Evolutionary conservation across 2,329 filamentous ascomycete genomes (phyloP).

Genomic region (Fusarium mangiferae): DNA sequence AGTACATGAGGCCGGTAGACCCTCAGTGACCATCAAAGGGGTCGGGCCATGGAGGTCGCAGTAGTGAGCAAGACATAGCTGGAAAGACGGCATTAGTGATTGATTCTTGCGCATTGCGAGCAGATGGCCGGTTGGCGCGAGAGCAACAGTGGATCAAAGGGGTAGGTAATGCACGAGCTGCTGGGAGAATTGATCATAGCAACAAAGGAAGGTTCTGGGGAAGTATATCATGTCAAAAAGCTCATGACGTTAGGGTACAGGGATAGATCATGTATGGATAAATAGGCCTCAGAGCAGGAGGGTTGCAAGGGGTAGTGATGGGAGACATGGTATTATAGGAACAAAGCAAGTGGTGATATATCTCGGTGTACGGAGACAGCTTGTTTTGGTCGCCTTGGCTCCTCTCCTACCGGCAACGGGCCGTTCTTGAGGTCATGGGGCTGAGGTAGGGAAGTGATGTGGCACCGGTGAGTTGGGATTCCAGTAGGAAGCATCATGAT

Average conservation of each 20-base stretch:
- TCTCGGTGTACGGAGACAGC: conserved; percentile 24
- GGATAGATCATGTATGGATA: conserved; percentile 31
- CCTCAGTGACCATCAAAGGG: conserved; percentile 76
- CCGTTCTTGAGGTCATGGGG: conserved; percentile 41
- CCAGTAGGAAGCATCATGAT: conserved; percentile 36
- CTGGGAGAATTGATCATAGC: conserved; percentile 19
- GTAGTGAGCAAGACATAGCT: conserved; percentile 77
- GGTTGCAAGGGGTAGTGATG: conserved; percentile 25
- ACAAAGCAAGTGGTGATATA: conserved; percentile 32
- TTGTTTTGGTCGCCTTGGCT: conserved; percentile 29
- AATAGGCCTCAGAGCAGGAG: conserved; percentile 17
- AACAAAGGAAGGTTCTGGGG: conserved; percentile 25
- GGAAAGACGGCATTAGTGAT: conserved; percentile 53
- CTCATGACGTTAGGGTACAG: conserved; percentile 41
- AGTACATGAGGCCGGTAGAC: conserved; percentile 68
- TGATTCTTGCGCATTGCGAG: conserved; percentile 44
- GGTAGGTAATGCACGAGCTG: conserved; percentile 3
- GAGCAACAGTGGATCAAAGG: not conserved
- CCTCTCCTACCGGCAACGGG: conserved; percentile 32
- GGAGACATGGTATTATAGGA: conserved; percentile 27
- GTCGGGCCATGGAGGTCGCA: conserved; percentile 77
- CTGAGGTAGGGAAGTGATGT: conserved; percentile 41
- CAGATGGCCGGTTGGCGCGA: conserved; percentile 11
- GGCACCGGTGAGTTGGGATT: conserved; percentile 43
- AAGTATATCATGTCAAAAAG: conserved; percentile 33